phyloP scores from a whole-genome alignment of 2,329 filamentous ascomycete species.

The Penicillium brevicompactum region DNA sequence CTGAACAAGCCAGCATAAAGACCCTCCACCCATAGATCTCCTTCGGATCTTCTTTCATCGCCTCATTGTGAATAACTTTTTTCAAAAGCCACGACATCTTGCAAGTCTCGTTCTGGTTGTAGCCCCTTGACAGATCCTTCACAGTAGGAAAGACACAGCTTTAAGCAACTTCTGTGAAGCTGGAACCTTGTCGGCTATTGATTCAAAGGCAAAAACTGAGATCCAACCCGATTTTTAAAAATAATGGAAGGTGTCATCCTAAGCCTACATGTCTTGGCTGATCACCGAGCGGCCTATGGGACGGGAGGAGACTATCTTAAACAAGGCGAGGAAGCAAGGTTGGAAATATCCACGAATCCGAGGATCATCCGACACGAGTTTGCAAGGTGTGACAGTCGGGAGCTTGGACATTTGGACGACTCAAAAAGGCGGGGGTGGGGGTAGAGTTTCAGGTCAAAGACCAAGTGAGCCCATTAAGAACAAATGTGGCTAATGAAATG shows the following conservation, averaged over 20 bases:
- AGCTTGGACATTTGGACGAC: background rate
- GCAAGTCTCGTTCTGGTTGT: conserved; percentile 10
- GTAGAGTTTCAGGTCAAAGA: background rate
- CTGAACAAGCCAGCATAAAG: conserved; percentile 63
- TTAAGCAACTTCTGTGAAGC: conserved; percentile 2
- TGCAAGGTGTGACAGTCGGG: background rate
- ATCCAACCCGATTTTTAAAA: background rate
- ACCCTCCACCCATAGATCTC: conserved; percentile 73
- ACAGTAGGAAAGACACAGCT: conserved; percentile 9
- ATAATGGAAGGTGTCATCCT: conserved; percentile 7
- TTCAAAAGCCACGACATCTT: conserved; percentile 53
- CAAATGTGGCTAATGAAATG: background rate
- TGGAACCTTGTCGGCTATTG: conserved; percentile 11
- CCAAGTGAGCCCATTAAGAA: background rate
- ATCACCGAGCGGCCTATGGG: conserved; percentile 9
- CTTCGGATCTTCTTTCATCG: conserved; percentile 67
- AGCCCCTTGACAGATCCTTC: conserved; percentile 17
- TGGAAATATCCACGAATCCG: conserved; percentile 28
- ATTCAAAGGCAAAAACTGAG: background rate
- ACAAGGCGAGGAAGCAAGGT: conserved; percentile 15
- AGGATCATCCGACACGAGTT: background rate
- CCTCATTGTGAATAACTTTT: conserved; percentile 67
- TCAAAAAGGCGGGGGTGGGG: conserved; percentile 2
- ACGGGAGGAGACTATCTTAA: background rate
- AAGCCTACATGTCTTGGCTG: conserved; percentile 9